Evolutionary conservation across 352 stramenopile species (phyloP), one percentile per base, ranked within the genome.

Genomic region (Pythium pyrilobum): DNA sequence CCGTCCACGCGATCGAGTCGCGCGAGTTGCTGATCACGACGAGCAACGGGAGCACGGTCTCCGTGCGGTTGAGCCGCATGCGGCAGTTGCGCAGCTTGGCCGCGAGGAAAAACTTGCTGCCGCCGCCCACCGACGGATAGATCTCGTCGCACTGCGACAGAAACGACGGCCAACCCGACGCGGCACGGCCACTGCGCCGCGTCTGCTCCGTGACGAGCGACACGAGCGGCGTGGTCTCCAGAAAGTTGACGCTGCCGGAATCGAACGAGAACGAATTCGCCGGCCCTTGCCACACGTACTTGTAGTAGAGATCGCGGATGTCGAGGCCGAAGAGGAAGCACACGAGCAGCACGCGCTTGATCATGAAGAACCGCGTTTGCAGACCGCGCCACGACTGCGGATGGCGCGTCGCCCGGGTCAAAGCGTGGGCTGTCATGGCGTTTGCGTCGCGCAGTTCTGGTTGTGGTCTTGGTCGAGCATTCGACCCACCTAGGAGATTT

Each of bases 261-360:
- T 21, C 13, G 34, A 61, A 61, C 2, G 53, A 39, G 24, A 61
- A 61, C 18, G 52, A 41, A 20, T 59, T 32, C 0, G 27, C n/a
- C 8, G 53, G 53, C 13, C 53, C 44, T 15, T 43, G 28, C 33
- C 27, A 38, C 4, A 36, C 29, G 24, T 39, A 10, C 18, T 61
- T 61, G 43, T 54, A 61, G 24, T 54, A 33, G 15, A 61, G 37
- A 21, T 61, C 53, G n/a, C 53, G 53, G 10, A 54, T 40, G 37
- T 61, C 53, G 13, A 61, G 45, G 3, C 2, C 33, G 25, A 51
- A 15, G 10, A 59, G 41, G n/a, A 59, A 33, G 39, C 21, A 27
- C 25, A 59, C 33, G 32, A 59, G 34, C 18, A 59, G 23, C 3
- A 59, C 27, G 11, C 52, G 52, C 41, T 52, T 51, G 31, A 59